phyloP scores from a whole-genome alignment of 2,329 filamentous ascomycete species.

The Trichoderma koningii region DNA sequence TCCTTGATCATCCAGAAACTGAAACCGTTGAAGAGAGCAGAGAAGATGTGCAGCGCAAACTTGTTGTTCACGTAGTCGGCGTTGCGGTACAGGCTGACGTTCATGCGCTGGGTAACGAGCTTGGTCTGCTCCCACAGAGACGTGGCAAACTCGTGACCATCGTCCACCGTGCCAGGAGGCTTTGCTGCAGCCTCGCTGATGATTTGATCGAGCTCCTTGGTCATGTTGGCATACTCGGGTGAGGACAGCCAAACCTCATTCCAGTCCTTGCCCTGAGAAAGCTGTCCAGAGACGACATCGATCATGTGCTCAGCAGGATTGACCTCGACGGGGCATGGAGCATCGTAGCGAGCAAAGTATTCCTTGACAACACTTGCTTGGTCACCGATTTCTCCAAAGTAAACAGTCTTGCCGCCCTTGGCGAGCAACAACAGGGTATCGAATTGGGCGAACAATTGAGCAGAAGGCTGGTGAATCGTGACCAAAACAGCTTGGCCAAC shows the following conservation, averaged over 20 bases:
- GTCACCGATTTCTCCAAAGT: slow-evolving; percentile 66
- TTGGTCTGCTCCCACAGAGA: slow-evolving; percentile 64
- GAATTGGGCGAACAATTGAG: slow-evolving; percentile 66
- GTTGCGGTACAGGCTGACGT: slow-evolving; percentile 65
- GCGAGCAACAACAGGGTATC: slow-evolving; percentile 66
- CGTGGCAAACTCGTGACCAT: slow-evolving; percentile 71
- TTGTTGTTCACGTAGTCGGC: slow-evolving; percentile 68
- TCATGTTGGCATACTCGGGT: slow-evolving; percentile 56
- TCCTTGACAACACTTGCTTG: slow-evolving; percentile 55
- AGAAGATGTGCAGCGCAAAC: slow-evolving; percentile 56
- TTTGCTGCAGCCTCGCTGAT: slow-evolving; percentile 55
- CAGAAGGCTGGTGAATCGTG: slow-evolving; percentile 71
- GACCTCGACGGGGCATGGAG: slow-evolving; percentile 59
- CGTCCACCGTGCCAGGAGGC: slow-evolving; percentile 42
- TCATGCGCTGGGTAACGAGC: slow-evolving; percentile 65
- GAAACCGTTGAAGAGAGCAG: slow-evolving; percentile 62
- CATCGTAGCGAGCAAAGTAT: slow-evolving; percentile 69
- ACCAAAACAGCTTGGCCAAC: slow-evolving; percentile 68
- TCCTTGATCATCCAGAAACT: slow-evolving; percentile 62
- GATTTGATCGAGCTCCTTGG: slow-evolving; percentile 65
- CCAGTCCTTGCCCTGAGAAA: slow-evolving; percentile 59
- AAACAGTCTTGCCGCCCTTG: slow-evolving; percentile 66
- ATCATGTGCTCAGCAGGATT: slow-evolving; percentile 81
- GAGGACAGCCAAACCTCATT: slow-evolving; percentile 71
- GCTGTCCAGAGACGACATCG: slow-evolving; percentile 54